Evolutionary conservation across 805 yeast species (phyloP).

Genomic region (Isabelozyma gotoi): DNA sequence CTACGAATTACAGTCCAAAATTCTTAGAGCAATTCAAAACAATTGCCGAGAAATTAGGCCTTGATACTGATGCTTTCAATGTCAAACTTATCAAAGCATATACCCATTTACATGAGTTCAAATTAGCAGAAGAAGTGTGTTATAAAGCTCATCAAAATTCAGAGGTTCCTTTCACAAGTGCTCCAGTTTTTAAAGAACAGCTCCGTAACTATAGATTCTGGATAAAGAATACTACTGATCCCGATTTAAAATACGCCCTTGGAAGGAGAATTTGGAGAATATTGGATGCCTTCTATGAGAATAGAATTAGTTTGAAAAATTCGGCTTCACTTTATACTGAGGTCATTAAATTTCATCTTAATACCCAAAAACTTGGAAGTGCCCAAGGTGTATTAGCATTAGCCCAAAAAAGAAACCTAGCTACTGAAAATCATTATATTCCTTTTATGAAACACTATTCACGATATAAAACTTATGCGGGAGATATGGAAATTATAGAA

Average conservation of each 20-base stretch:
- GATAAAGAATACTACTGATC: constrained; percentile 14
- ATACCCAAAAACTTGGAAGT: constrained; percentile 9
- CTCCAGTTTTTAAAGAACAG: constrained; percentile 26
- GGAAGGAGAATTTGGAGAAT: constrained; percentile 10
- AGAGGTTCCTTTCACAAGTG: constrained; percentile 26
- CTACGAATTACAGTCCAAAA: constrained; percentile 17
- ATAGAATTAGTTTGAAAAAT: constrained; percentile 7
- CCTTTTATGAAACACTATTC: constrained; percentile 28
- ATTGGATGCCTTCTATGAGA: constrained; percentile 9
- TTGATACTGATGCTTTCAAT: constrained; percentile 25
- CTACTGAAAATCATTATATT: constrained; percentile 25
- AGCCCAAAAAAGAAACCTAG: constrained; percentile 12
- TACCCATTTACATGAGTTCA: constrained; percentile 27
- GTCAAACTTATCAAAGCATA: constrained; percentile 26
- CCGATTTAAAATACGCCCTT: constrained; percentile 6
- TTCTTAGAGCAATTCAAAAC: constrained; percentile 16
- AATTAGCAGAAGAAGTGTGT: constrained; percentile 30
- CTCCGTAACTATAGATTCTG: constrained; percentile 30
- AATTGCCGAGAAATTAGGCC: constrained; percentile 15
- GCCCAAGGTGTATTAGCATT: constrained; percentile 21
- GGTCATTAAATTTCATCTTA: constrained; percentile 22
- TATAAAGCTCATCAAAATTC: constrained; percentile 30
- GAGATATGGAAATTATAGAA: constrained; percentile 23
- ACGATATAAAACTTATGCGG: constrained; percentile 12
- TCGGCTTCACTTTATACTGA: constrained; percentile 20